phyloP scores from a whole-genome alignment of 2,329 filamentous ascomycete genomes.

The Colletotrichum sp. region DNA sequence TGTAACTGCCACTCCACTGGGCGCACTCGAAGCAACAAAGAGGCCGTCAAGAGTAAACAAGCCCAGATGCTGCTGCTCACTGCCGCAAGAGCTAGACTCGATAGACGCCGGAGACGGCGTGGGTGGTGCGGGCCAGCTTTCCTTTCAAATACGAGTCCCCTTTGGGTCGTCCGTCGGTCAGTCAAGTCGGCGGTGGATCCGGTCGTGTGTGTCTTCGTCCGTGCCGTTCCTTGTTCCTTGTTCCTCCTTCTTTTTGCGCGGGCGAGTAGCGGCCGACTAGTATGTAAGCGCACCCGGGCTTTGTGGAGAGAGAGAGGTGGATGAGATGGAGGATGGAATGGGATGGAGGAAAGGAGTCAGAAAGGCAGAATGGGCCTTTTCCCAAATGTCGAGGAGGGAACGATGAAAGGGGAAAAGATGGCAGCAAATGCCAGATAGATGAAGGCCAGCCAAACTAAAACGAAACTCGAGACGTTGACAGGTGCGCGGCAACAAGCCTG shows the following conservation, averaged over 20 bases:
- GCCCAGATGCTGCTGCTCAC: background rate
- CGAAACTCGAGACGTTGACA: background rate
- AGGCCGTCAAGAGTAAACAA: background rate
- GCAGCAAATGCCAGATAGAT: background rate
- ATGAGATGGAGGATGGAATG: background rate
- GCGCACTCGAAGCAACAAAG: background rate
- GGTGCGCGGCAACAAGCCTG: background rate
- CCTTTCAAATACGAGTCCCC: background rate
- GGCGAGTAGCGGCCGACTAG: background rate
- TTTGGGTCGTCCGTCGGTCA: background rate
- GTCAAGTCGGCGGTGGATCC: background rate
- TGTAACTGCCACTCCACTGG: background rate
- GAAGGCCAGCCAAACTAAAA: background rate
- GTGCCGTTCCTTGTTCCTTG: background rate
- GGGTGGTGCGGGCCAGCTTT: background rate
- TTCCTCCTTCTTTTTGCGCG: background rate
- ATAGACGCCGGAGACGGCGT: background rate
- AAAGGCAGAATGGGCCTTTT: background rate
- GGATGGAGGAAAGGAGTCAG: background rate
- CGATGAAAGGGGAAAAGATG: background rate
- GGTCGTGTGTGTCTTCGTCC: background rate
- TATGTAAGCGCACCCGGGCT: background rate
- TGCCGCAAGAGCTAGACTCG: background rate
- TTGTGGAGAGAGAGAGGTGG: background rate
- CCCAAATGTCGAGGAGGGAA: background rate